phyloP scores from a whole-genome alignment of 805 yeast genomes.

The Suhomyces xylopsoci region DNA sequence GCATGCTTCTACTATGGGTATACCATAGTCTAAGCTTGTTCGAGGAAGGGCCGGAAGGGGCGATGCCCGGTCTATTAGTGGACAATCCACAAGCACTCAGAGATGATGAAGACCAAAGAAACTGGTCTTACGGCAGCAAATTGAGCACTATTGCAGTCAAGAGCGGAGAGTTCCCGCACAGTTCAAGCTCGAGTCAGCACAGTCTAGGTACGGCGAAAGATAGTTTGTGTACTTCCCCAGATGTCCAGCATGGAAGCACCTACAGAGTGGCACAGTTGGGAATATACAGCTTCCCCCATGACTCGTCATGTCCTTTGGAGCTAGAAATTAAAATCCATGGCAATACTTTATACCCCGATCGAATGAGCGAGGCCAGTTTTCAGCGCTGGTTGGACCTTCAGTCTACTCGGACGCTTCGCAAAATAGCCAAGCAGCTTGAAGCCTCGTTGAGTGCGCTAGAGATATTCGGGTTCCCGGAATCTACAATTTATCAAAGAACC shows the following conservation, averaged over 20 bases:
- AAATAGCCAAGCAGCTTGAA: background rate
- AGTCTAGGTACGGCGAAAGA: too few relatives aligned
- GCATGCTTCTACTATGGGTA: background rate
- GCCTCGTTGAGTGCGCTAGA: background rate
- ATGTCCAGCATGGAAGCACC: background rate
- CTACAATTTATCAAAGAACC: background rate
- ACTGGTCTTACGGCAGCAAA: background rate
- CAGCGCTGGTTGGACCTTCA: background rate
- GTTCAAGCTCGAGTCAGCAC: background rate
- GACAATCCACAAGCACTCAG: background rate
- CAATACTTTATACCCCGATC: background rate
- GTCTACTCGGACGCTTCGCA: background rate
- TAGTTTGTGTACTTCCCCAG: background rate
- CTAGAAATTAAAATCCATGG: background rate
- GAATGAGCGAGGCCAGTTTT: background rate
- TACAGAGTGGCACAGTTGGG: background rate
- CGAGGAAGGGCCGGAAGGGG: background rate
- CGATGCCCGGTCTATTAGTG: background rate
- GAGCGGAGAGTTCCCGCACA: background rate
- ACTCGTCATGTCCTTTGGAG: background rate
- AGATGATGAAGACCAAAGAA: background rate
- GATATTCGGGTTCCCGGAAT: background rate
- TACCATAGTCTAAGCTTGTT: background rate
- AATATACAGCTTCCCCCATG: background rate
- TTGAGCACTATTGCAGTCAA: background rate